Evolutionary conservation across 2,329 filamentous ascomycete species (phyloP), one percentile per base, ranked within the genome.

Genomic region (Hypomyces perniciosus): DNA sequence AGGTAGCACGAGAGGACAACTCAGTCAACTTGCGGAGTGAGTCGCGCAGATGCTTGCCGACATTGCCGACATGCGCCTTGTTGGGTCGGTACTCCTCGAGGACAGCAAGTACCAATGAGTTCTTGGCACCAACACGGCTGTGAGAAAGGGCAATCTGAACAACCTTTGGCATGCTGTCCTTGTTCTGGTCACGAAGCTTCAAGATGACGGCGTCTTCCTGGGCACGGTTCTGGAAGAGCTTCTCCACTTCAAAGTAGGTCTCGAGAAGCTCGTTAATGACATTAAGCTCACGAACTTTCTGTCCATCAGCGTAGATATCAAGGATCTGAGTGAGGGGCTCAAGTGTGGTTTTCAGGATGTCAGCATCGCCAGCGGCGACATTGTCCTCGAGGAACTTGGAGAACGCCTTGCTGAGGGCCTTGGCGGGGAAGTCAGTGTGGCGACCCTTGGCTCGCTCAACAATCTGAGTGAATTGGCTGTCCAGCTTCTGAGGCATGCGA

Each of bases 161-260:
- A 54, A 97, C 89, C 66, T 85, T 86, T 61, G 77, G 68, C 57
- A 95, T 86, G 65, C 95, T 89, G 33, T 97, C 93, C 76, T 92
- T 96, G 78, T 99, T 86, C 74, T 95, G 88, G 59, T 99, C 93
- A 76, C 93, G 87, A 12, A 99, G 87, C 68, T 86, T 89, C 48
- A 99, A 80, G 54, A 99, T 85, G 56, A 96, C 90, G 62, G 95
- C 90, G 67, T 99, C 93, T 58, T 97, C 91, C 59, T 95, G 88
- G 57, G 87, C 87, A 57, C 89, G 85, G 44, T 86, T 86, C 35
- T 89, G 89, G 76, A 99, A 99, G 39, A 95, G 80, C 57, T 79
- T 81, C 78, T 99, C 93, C 7, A 95, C 84, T 29, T 84, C 78
- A 62, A 81, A 86, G 74, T 96, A 99, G 62, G 86, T 75, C 57